These are phyloP conservation scores for Mitragyna speciosa DNA, from an alignment of 257 asterid species.

Conservation along the genomic window DNA sequence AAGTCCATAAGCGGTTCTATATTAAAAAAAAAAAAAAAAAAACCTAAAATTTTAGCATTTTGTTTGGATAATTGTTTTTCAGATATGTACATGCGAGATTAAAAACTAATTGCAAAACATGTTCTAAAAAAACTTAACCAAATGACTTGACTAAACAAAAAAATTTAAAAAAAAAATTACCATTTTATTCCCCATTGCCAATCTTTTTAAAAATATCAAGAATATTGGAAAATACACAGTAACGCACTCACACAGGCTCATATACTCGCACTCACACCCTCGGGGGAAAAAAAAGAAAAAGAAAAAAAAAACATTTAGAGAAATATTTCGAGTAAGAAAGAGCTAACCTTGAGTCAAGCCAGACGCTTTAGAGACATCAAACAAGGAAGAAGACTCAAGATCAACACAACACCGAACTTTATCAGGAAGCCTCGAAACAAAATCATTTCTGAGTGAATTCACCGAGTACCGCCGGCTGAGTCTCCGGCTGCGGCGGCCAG, in stretches of 20 bases:
- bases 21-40: no score
- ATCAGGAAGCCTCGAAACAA: constrained; percentile 62
- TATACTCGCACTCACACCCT: neutral
- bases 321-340: neutral
- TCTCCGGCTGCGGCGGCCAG: constrained; percentile 47
- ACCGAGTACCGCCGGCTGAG: constrained; percentile 69
- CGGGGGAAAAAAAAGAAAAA: neutral
- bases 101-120: no score
- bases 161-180: no score
- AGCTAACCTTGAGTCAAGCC: constrained; percentile 53
- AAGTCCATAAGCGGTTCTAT: no score
- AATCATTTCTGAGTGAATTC: constrained; percentile 54
- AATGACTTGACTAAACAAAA: no score
- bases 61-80: no score
- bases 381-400: constrained; percentile 47
- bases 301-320: neutral
- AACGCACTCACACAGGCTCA: neutral
- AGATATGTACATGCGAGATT: no score
- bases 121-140: no score
- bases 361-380: constrained; percentile 45
- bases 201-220: neutral
- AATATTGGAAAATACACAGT: neutral
- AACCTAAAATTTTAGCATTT: no score
- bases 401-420: constrained; percentile 62
- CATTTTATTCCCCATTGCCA: no score